Conservation (phyloP, 2,329 filamentous ascomycete species). For the Exophiala dermatitidis region DNA sequence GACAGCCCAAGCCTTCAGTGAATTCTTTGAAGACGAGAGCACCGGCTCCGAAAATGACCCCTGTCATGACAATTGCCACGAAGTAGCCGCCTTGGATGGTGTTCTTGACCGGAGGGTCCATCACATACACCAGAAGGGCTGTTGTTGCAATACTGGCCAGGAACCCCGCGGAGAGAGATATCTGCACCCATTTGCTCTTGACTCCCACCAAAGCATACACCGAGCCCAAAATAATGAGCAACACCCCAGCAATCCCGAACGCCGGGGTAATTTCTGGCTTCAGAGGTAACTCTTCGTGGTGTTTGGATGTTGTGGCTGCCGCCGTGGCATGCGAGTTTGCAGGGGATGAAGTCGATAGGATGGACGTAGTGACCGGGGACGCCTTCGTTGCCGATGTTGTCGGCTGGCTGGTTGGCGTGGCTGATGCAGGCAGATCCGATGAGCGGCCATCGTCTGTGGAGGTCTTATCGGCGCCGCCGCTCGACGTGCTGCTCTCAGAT, state of each 20-base stretch:
- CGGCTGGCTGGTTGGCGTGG: background rate
- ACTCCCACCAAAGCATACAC: slow-evolving; percentile 71
- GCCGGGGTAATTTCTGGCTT: slow-evolving; percentile 70
- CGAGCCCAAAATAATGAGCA: slow-evolving; percentile 67
- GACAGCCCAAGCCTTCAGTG: slow-evolving; percentile 74
- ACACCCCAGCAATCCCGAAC: slow-evolving; percentile 67
- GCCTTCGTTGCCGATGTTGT: background rate
- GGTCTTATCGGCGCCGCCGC: background rate
- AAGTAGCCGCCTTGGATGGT: slow-evolving; percentile 81
- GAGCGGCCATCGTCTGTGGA: background rate
- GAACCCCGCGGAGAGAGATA: slow-evolving; percentile 72
- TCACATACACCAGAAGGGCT: slow-evolving; percentile 80
- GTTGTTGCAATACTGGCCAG: slow-evolving; percentile 65
- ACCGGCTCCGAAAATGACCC: slow-evolving; percentile 63
- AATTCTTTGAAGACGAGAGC: slow-evolving; percentile 76
- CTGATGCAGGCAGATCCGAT: slow-evolving; percentile 2
- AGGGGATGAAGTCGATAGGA: slow-evolving; percentile 11
- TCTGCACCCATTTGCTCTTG: slow-evolving; percentile 69
- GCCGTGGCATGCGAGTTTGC: slow-evolving; percentile 12
- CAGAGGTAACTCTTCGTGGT: slow-evolving; percentile 53
- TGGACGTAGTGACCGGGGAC: slow-evolving; percentile 10
- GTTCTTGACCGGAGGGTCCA: slow-evolving; percentile 66
- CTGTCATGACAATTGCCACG: slow-evolving; percentile 66
- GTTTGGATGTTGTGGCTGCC: slow-evolving; percentile 3
- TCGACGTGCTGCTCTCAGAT: slow-evolving; percentile 5